Evolutionary conservation across 768 basidiomycete genomes (phyloP), one percentile per base, ranked within the genome.

Genomic region (Termitomyces sp.): DNA sequence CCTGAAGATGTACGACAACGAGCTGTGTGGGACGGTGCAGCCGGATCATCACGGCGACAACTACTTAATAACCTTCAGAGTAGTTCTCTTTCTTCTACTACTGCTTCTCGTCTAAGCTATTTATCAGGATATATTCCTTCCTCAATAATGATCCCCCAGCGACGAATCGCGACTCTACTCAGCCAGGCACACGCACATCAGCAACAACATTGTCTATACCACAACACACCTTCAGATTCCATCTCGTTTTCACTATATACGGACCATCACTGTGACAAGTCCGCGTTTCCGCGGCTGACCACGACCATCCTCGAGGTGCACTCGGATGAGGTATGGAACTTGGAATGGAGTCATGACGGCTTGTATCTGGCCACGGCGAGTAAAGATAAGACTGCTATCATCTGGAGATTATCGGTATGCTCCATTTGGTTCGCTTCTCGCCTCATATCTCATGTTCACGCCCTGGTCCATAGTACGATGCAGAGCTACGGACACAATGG

Each of bases 261-360:
- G 48, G 95, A 99, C 70, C 93, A 96, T 68, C 75, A 82, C 53
- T 97, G 95, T 74, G 83, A 86, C 60, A 82, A 87, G 67, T 81
- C 83, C 27, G 82, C 82, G 40, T 98, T 99, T 74, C 97, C 97
- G 7, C 82, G 84, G 45, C 77, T 88, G 26, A 95, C 91, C 13
- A 95, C 93, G 3, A 88, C 89, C 26, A 87, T 95, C 52, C 76
- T 98, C 58, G 83, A 87, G 45, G 91, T 88, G 32, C 96, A 98
- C 71, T 82, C 79, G 12, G 93, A 98, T 68, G 94, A 99, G 70
- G 95, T 99, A 43, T 98, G 96, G 95, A 87, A 90, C 68, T 72
- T 98, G 58, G 89, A 89, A 69, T 99, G 95, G 95, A 96, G 94
- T 72, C 92, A 91, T 65, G 87, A 88, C 68, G 97, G 97, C 2